phyloP scores from a whole-genome alignment of 179 eudicot species.

The Dionaea muscipula region DNA sequence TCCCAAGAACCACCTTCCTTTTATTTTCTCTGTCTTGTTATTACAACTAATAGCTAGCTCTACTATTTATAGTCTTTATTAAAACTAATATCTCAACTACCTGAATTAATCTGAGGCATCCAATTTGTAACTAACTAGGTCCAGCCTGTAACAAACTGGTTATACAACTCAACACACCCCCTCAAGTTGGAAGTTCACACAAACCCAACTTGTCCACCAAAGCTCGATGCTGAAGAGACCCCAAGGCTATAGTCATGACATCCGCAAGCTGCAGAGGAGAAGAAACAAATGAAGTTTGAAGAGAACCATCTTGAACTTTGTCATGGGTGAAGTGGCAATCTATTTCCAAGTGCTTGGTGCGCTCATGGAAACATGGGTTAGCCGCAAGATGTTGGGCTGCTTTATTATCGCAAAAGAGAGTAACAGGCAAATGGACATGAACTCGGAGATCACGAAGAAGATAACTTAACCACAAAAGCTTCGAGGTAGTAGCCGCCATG shows the following conservation, averaged over 20 bases:
- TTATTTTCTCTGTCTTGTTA: too few relatives aligned
- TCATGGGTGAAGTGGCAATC: background rate
- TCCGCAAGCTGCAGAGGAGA: background rate
- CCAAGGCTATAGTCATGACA: background rate
- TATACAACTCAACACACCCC: background rate
- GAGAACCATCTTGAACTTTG: background rate
- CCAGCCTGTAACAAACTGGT: too few relatives aligned
- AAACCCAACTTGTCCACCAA: background rate
- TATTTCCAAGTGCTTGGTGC: slow-evolving; percentile 3
- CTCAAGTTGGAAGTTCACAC: slow-evolving; percentile 1
- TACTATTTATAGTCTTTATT: too few relatives aligned
- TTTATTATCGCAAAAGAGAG: background rate
- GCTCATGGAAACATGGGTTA: slow-evolving; percentile 1
- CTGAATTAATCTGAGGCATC: too few relatives aligned
- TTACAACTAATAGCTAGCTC: too few relatives aligned
- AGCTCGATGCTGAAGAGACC: background rate
- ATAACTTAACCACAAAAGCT: background rate
- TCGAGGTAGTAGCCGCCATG: background rate
- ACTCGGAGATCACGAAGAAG: background rate
- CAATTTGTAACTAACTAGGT: too few relatives aligned
- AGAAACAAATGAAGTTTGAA: background rate
- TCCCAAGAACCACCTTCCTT: too few relatives aligned
- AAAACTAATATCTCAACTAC: too few relatives aligned
- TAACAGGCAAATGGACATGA: background rate
- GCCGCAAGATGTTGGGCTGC: background rate